Percentiles rank a stretch among this genome's conserved stretches.
Evolutionary conservation across 2,329 filamentous ascomycete genomes (phyloP).

Genomic region (Aspergillus novoparasiticus): DNA sequence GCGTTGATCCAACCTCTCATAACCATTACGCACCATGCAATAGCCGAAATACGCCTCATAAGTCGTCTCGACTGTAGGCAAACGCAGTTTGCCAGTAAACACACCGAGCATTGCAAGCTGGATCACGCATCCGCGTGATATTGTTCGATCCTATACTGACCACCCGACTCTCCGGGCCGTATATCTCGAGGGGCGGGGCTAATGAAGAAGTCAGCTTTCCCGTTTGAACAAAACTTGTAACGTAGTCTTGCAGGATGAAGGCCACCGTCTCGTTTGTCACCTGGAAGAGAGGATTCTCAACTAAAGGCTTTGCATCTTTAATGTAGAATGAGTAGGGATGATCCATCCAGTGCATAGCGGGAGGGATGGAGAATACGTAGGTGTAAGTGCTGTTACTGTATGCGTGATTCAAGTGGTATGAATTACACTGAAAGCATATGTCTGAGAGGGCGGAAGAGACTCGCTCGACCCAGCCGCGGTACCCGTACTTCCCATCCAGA

Average conservation of each 20-base stretch:
- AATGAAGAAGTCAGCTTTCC: conserved; percentile 36
- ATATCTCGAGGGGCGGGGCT: conserved; percentile 50
- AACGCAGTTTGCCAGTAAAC: conserved; percentile 56
- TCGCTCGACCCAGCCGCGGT: conserved; percentile 49
- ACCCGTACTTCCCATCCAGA: conserved; percentile 52
- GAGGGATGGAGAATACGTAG: conserved; percentile 57
- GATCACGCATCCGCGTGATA: conserved; percentile 48
- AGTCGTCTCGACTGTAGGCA: background rate
- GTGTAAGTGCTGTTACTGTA: conserved; percentile 53
- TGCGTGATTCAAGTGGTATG: conserved; percentile 54
- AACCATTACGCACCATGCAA: background rate
- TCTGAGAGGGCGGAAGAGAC: conserved; percentile 48
- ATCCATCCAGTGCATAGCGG: conserved; percentile 57
- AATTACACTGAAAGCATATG: conserved; percentile 54
- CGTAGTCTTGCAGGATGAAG: conserved; percentile 39
- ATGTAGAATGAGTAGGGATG: conserved; percentile 55
- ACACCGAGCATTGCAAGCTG: conserved; percentile 52
- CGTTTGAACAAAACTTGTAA: conserved; percentile 40
- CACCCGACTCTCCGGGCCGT: conserved; percentile 48
- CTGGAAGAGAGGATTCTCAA: conserved; percentile 33
- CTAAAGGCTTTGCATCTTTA: conserved; percentile 36
- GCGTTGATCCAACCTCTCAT: background rate
- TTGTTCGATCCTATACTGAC: conserved; percentile 47
- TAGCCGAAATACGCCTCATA: background rate
- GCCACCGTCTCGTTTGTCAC: conserved; percentile 35